Evolutionary conservation across 116 monocot genomes (phyloP).

Genomic region (Posidonia oceanica): DNA sequence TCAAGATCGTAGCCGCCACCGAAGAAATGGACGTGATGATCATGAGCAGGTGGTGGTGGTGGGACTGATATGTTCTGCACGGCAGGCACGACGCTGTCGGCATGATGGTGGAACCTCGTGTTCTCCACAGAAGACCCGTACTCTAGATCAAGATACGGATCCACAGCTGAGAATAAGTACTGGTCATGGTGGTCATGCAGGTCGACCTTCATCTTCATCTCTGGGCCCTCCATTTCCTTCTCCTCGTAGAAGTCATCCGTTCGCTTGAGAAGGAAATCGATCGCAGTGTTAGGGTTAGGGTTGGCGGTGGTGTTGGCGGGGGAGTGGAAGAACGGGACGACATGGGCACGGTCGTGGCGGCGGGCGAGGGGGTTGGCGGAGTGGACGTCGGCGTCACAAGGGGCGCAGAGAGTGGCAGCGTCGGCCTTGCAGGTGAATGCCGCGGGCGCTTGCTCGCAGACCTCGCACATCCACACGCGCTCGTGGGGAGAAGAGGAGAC

Average conservation of each 20-base stretch:
- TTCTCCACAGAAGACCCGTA: slow-evolving; percentile 11
- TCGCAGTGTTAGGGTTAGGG: neutral
- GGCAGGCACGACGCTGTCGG: slow-evolving; percentile 47
- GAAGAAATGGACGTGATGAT: neutral
- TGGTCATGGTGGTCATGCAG: neutral
- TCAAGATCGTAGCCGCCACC: neutral
- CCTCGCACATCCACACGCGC: slow-evolving; percentile 59
- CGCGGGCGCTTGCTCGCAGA: slow-evolving; percentile 68
- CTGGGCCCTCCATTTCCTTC: neutral
- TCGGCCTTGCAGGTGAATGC: slow-evolving; percentile 69
- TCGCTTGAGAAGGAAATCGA: too few relatives aligned
- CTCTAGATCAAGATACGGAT: slow-evolving; percentile 48
- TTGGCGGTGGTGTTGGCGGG: neutral
- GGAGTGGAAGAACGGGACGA: slow-evolving; percentile 39
- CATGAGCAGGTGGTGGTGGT: neutral
- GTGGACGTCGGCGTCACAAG: slow-evolving; percentile 76
- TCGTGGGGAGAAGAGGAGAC: slow-evolving; percentile 34
- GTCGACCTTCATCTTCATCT: too few relatives aligned
- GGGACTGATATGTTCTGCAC: slow-evolving; percentile 2
- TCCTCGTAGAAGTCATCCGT: neutral
- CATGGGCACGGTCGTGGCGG: slow-evolving; percentile 58
- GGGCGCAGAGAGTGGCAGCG: slow-evolving; percentile 53
- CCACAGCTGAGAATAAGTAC: slow-evolving; percentile 25
- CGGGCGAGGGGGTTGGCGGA: slow-evolving; percentile 56
- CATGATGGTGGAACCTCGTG: slow-evolving; percentile 8